Base-by-base conservation (phyloP, 1,139 yeast species). In the Yamadazyma aaseri region DNA sequence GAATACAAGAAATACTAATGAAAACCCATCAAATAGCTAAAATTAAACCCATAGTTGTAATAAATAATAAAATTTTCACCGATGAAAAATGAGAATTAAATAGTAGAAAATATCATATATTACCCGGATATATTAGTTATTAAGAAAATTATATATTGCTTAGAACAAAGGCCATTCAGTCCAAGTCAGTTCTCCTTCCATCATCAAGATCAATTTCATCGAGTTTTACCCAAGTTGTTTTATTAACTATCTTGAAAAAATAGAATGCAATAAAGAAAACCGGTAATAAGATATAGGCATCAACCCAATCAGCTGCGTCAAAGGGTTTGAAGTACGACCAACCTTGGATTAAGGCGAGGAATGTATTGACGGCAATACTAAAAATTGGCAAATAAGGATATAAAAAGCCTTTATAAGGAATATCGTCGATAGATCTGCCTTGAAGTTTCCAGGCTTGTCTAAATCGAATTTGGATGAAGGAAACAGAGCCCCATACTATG, bases 291-390 rank as follows among this genome's bases (percentile, higher is more conserved):
- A 81, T 71, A 50, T 82, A 81, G 4, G 81, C 77, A 51, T 80
- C 87, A 26, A 81, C 80, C 54, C 79, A 81, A 40, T 68, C 63
- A 20, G 71, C 78, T 5, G 77, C 81, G 36, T 67, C 65, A 46
- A 79, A 81, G 0, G 89, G 87, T 36, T 67, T 65, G 46, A 81
- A 73, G 28, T 71, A 65, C 1, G 82, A 63, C 86, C 87, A 81
- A 3, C 87, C 85, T 54, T 81, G 87, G 22, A 81, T 75, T 17
- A 81, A 55, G 2, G 76, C 81, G 42, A 81, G 62, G 39, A 81
- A 70, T 2, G 67, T 42, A 47, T 78, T 80, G 31, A 77, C 56
- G 0, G 58, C 45, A 6, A 81, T 59, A 2, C 83, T 82, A 29
- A 75, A 47, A 31, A 64, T 62, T 2, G 82, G 77, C 18, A 70